Conservation (phyloP, 2,329 filamentous ascomycete genomes). For the Diaporthe ampelina region DNA sequence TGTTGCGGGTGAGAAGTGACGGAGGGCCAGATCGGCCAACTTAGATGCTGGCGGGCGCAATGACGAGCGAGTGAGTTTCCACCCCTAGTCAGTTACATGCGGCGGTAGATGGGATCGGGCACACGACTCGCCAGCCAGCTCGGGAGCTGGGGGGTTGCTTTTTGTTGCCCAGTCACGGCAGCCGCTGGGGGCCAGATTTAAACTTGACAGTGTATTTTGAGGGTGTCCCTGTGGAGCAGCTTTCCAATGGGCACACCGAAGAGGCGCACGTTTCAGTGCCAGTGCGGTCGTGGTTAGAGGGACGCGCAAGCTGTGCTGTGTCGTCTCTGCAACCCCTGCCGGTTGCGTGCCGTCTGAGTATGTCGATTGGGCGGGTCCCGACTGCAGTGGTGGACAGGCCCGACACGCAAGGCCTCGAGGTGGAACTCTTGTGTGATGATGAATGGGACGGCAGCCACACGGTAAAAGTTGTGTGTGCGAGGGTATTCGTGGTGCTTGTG, state of each 20-base stretch:
- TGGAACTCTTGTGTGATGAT: background rate
- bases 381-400: background rate
- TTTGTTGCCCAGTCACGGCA: background rate
- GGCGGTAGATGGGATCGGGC: background rate
- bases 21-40: constrained; percentile 7
- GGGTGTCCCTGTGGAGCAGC: background rate
- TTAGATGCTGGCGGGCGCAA: constrained; percentile 3
- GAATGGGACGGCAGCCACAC: background rate
- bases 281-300: constrained; percentile 14
- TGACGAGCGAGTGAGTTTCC: background rate
- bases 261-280: constrained; percentile 28
- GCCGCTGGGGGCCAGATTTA: background rate
- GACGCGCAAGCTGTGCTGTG: constrained; percentile 31
- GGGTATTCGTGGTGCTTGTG: background rate
- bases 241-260: constrained; percentile 5
- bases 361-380: background rate
- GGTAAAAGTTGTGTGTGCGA: background rate
- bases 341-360: constrained; percentile 6
- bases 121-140: constrained; percentile 21
- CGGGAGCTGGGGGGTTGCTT: background rate
- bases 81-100: background rate
- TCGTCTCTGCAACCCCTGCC: constrained; percentile 23
- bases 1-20: constrained; percentile 10
- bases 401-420: constrained; percentile 7
- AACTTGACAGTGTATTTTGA: background rate